Percentiles rank a stretch among this genome's conserved stretches.
phyloP scores from a whole-genome alignment of 306 rosid genomes.

The Pyrus communis region DNA sequence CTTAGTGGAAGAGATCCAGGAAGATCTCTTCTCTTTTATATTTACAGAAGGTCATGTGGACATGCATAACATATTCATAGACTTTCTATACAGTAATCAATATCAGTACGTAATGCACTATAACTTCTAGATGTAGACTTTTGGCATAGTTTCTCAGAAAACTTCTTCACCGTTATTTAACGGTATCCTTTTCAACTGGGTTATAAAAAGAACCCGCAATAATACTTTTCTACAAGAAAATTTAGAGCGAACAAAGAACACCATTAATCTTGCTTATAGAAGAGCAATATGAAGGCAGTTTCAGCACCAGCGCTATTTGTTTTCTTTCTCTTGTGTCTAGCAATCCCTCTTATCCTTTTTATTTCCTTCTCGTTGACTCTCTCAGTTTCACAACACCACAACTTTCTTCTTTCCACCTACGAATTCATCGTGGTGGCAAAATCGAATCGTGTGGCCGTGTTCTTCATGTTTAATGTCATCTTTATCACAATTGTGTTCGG shows the following conservation, averaged over 20 bases:
- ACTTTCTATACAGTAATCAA: no score
- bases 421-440: constrained; percentile 6
- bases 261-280: background rate
- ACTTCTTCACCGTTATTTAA: background rate
- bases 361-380: background rate
- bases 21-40: no score
- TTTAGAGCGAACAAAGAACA: background rate
- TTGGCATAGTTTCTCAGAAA: constrained; percentile 10
- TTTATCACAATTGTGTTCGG: constrained; percentile 1
- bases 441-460: constrained; percentile 9
- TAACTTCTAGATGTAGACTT: background rate
- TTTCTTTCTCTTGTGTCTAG: background rate
- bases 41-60: no score
- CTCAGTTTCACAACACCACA: constrained; percentile 8
- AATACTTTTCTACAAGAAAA: background rate
- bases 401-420: constrained; percentile 6
- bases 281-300: background rate
- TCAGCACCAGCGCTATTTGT: background rate
- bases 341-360: background rate
- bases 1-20: no score
- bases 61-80: no score
- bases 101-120: background rate
- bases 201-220: background rate
- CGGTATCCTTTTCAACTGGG: background rate
- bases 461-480: constrained; percentile 17